Percentiles rank a stretch among this genome's conserved stretches.
phyloP scores from a whole-genome alignment of 371 early-diverging fungal genomes.

The Rhizomucor miehei region DNA sequence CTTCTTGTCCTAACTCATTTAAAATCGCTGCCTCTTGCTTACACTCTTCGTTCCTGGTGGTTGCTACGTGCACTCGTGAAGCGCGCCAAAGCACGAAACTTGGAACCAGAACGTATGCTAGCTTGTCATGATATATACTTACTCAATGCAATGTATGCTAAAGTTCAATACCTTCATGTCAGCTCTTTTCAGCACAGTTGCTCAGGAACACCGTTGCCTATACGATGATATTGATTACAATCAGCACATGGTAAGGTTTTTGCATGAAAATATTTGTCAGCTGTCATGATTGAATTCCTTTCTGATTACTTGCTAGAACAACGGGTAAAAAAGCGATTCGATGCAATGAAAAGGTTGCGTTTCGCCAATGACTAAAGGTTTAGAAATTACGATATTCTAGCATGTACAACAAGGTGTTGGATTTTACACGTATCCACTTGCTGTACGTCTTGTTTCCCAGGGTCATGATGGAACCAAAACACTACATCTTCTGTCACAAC shows the following conservation, averaged over 20 bases:
- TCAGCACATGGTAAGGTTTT: conserved; percentile 49
- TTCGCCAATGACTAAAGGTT: background rate
- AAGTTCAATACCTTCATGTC: background rate
- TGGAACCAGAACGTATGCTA: conserved; percentile 29
- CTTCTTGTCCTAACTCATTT: conserved; percentile 23
- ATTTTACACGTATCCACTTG: conserved; percentile 49
- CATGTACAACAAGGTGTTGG: conserved; percentile 57
- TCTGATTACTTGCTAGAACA: too few relatives aligned
- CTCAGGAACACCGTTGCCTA: conserved; percentile 32
- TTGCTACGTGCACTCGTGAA: conserved; percentile 25
- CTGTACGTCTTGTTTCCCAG: conserved; percentile 40
- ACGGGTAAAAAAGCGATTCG: conserved; percentile 26
- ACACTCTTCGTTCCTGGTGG: conserved; percentile 39
- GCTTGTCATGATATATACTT: too few relatives aligned
- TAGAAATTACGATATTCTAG: conserved; percentile 6
- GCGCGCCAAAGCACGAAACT: conserved; percentile 20
- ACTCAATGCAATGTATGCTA: too few relatives aligned
- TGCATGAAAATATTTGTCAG: too few relatives aligned
- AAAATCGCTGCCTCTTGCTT: conserved; percentile 35
- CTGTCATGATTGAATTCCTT: too few relatives aligned
- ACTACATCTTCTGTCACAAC: conserved; percentile 30
- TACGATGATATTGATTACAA: conserved; percentile 48
- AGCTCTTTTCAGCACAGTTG: conserved; percentile 31
- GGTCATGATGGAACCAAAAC: conserved; percentile 37
- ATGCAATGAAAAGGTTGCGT: background rate